phyloP scores from a whole-genome alignment of 2,329 filamentous ascomycete species.

The Cordyceps militaris region DNA sequence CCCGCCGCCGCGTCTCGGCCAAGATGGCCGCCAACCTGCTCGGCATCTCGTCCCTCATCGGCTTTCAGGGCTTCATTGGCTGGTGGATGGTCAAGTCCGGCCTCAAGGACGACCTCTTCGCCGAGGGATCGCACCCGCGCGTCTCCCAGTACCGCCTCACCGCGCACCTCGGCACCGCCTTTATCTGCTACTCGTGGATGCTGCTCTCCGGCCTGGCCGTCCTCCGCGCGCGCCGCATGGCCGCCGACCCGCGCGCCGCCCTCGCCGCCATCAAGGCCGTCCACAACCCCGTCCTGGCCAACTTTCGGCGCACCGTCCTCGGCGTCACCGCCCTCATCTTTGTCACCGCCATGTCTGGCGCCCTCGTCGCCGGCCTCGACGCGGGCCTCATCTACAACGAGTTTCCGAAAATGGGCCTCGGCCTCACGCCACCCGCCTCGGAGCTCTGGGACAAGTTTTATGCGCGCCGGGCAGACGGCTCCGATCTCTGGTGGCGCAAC shows the following conservation, averaged over 20 bases:
- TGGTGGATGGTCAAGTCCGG: conserved; percentile 99
- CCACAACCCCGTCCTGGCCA: conserved; percentile 56
- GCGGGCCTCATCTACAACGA: conserved; percentile 98
- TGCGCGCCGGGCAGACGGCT: conserved; percentile 66
- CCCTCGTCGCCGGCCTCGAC: conserved; percentile 87
- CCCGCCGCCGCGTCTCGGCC: conserved; percentile 66
- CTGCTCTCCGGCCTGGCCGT: conserved; percentile 80
- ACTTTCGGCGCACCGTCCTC: conserved; percentile 67
- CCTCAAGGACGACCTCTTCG: conserved; percentile 91
- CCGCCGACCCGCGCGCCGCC: conserved; percentile 59
- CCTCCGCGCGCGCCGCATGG: conserved; percentile 66
- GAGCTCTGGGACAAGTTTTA: conserved; percentile 87
- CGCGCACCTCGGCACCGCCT: conserved; percentile 82
- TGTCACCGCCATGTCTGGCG: conserved; percentile 86
- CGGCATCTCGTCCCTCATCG: conserved; percentile 83
- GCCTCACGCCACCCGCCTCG: conserved; percentile 68
- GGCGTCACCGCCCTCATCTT: conserved; percentile 73
- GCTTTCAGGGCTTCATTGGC: conserved; percentile 88
- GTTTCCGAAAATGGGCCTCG: conserved; percentile 89
- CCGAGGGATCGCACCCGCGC: conserved; percentile 79
- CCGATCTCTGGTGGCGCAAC: conserved; percentile 94
- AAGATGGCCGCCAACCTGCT: conserved; percentile 70
- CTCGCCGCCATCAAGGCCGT: conserved; percentile 55
- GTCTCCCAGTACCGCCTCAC: conserved; percentile 93
- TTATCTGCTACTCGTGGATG: conserved; percentile 92